phyloP scores from a whole-genome alignment of 2,329 filamentous ascomycete species.

The Monosporascus sp. region DNA sequence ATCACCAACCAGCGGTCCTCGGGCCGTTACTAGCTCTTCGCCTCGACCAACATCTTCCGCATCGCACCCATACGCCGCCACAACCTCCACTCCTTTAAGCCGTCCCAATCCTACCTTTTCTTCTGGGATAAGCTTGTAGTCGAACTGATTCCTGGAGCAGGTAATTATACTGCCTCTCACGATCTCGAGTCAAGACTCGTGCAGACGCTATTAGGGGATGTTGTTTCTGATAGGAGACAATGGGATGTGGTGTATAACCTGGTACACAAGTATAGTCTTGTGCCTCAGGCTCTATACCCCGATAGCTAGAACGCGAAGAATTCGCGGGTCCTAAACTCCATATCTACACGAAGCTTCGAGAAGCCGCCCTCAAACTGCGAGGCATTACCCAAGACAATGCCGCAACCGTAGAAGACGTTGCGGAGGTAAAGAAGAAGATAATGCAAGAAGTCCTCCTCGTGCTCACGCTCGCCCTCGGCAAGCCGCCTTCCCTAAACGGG shows the following conservation, averaged over 20 bases:
- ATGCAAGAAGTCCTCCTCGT: constrained; percentile 75
- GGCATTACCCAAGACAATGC: constrained; percentile 38
- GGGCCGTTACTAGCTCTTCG: constrained; percentile 4
- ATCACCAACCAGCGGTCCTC: too few relatives aligned
- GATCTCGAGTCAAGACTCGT: constrained; percentile 69
- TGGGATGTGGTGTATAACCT: constrained; percentile 91
- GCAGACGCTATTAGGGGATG: constrained; percentile 60
- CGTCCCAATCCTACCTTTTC: constrained; percentile 84
- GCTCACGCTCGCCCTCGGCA: constrained; percentile 76
- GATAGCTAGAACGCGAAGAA: constrained; percentile 75
- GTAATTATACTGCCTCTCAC: constrained; percentile 67
- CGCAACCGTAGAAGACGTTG: constrained; percentile 34
- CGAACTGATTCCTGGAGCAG: constrained; percentile 84
- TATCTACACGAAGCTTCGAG: constrained; percentile 77
- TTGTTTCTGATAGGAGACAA: constrained; percentile 77
- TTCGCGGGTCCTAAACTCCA: constrained; percentile 62
- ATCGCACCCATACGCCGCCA: constrained; percentile 87
- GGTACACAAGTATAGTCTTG: constrained; percentile 81
- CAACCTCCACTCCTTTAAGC: constrained; percentile 70
- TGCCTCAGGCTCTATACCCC: constrained; percentile 75
- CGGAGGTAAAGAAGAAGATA: constrained; percentile 64
- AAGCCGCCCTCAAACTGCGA: constrained; percentile 72
- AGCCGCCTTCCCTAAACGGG: constrained; percentile 63
- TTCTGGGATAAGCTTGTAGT: constrained; percentile 93
- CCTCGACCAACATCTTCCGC: constrained; percentile 51